Evolutionary conservation across 108 stramenopile genomes (phyloP), one percentile per base, ranked within the genome.

Genomic region (Pseudonitzschia multiseries): DNA sequence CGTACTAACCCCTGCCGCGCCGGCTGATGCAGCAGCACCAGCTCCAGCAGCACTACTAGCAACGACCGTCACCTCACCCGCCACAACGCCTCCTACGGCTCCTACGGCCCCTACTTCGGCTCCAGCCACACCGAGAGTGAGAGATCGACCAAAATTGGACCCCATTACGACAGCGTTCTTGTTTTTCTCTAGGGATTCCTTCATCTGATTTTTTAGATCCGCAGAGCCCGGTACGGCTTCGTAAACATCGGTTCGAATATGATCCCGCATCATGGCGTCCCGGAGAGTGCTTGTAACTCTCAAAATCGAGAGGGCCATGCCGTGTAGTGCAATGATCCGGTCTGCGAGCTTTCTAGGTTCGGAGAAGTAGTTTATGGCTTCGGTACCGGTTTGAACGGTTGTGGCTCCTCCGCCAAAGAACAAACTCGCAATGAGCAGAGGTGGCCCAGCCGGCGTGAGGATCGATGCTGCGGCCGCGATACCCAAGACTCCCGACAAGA

Each of bases 381-480:
- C 85, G 54, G 71, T 77, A 13, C 89, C 89, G 27, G 83, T 81
- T 60, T 80, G 77, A 28, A 76, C 83, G 6, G 84, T 81, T 3
- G 85, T 79, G 8, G 87, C 85, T n/a, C 75, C 71, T 14, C 87
- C 86, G 0, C 89, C 86, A 76, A 91, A 88, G 29, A 88, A 73
- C 31, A 91, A 56, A 24, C 85, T 84, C 8, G 89, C 87, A 73
- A 91, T 88, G 15, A 91, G 70, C 33, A 91, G 69, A 2, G 89
- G 89, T 15, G 87, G 82, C 5, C 89, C 89, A 17, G 77, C 86
- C 8, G 89, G 86, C 12, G 89, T 81, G 51, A 85, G 83, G 69
- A 91, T 80, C 5, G 83, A 71, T 22, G 83, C 87, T 0, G 86
- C 87, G 22, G 83, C 85, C 0, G 84, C 89, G 36, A 86, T 76